A percentile compares a stretch with the other conserved stretches of the same genome.
Conservation (phyloP, 495 filamentous ascomycete genomes). For the Aspergillus carlsbadensis region DNA sequence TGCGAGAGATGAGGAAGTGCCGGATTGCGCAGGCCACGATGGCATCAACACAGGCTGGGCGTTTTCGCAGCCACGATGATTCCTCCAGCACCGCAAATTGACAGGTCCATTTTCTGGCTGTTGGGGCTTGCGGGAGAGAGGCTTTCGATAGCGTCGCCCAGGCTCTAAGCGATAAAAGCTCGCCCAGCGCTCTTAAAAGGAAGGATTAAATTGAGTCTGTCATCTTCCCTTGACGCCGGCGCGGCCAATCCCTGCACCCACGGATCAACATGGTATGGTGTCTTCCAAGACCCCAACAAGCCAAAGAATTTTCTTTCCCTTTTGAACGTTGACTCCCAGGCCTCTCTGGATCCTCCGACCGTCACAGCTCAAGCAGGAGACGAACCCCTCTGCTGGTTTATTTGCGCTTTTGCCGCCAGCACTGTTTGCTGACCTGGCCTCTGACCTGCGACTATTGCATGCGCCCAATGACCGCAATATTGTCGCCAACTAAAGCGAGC, state of each 20-base stretch:
- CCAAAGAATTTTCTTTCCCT: slow-evolving; percentile 1
- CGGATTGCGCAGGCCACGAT: not conserved
- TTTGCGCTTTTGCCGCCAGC: not conserved
- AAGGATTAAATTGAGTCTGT: slow-evolving; percentile 10
- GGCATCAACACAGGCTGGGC: not conserved
- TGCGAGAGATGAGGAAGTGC: not conserved
- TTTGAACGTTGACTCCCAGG: not conserved
- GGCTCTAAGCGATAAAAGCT: slow-evolving; percentile 3
- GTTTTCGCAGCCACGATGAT: not conserved
- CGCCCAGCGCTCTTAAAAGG: not conserved
- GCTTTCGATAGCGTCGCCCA: slow-evolving; percentile 6
- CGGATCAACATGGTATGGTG: slow-evolving; percentile 11
- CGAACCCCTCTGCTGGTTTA: slow-evolving; percentile 1
- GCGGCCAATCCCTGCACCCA: slow-evolving; percentile 7
- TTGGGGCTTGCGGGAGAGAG: not conserved
- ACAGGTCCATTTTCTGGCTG: slow-evolving; percentile 1
- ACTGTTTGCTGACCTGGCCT: not conserved
- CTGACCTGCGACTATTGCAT: not conserved
- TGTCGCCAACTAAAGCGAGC: slow-evolving; percentile 10
- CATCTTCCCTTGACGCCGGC: slow-evolving; percentile 7
- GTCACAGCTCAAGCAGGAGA: not conserved
- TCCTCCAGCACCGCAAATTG: not conserved
- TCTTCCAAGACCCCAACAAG: slow-evolving; percentile 2
- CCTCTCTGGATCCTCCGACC: not conserved
- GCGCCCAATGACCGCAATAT: slow-evolving; percentile 7